Evolutionary conservation across 257 asterid species (phyloP), one percentile per base, ranked within the genome.

Genomic region (Scutellaria galericulata): DNA sequence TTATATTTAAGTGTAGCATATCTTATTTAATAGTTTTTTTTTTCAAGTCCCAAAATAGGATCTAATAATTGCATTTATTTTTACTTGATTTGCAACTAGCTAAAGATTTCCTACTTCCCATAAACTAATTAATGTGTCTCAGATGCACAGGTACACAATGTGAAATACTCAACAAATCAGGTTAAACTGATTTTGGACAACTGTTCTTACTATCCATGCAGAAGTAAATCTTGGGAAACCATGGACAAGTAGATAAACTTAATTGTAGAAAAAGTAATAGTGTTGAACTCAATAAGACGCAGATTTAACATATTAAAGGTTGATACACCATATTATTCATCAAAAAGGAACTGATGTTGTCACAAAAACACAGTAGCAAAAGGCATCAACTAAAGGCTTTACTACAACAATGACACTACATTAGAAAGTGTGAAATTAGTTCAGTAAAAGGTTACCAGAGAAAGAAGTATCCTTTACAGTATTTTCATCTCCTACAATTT

Each of bases 401-500:
- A 12, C 24, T 9, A 48, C 52, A 60, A 13, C 47, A 56, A 37
- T 40, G 54, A 62, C 13, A 63, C 22, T 45, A 31, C 61, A 73
- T 52, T 15, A 22, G 35, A 53, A 66, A 13, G 51, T 24, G 60
- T 27, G 64, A 53, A 56, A 71, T 40, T 47, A 64, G 47, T 3
- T 39, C 13, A 37, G 68, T 51, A 24, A 65, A 74, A 72, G 35
- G 27, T 74, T 72, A 82, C 89, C 83, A 71, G 69, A 66, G 64
- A 61, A 59, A 68, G n/a, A 48, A 48, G 51, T 31, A 45, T 35
- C 71, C 39, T 42, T 31, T 66, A 64, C 47, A 63, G 45, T 56
- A 20, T 56, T 52, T 70, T 70, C 81, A 58, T 68, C 86, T 77
- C 71, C 86, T 83, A 82, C 72, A 83, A 55, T 75, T 87, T 79